phyloP scores from a whole-genome alignment of 371 early-diverging fungal species.

The Dinochytrium kinnereticum region DNA sequence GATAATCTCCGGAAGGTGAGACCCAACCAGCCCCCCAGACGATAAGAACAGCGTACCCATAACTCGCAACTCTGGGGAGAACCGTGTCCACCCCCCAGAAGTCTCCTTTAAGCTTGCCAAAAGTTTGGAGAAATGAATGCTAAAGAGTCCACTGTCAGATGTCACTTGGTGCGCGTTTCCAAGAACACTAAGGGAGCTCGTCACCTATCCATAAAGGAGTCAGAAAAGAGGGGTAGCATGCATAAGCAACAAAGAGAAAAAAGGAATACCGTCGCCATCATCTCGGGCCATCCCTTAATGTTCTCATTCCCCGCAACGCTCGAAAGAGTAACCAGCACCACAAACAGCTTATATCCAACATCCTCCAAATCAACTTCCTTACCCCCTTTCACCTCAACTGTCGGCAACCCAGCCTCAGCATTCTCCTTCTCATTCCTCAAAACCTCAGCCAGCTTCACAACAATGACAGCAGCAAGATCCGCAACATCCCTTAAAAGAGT shows the following conservation, averaged over 20 bases:
- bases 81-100: slow-evolving; percentile 41
- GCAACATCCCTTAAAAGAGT: slow-evolving; percentile 43
- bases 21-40: slow-evolving; percentile 36
- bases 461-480: slow-evolving; percentile 35
- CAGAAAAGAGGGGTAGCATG: background rate
- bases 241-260: background rate
- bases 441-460: slow-evolving; percentile 24
- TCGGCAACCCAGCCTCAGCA: too few relatives aligned
- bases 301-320: slow-evolving; percentile 41
- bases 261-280: slow-evolving; percentile 21
- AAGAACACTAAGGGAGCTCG: slow-evolving; percentile 12
- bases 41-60: slow-evolving; percentile 38
- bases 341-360: slow-evolving; percentile 38
- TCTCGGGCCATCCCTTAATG: slow-evolving; percentile 34
- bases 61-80: slow-evolving; percentile 45
- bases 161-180: slow-evolving; percentile 8
- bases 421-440: background rate
- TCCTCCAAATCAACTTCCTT: slow-evolving; percentile 5
- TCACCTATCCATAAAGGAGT: slow-evolving; percentile 27
- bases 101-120: slow-evolving; percentile 8
- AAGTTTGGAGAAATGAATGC: slow-evolving; percentile 28
- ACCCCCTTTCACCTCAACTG: too few relatives aligned
- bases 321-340: slow-evolving; percentile 35
- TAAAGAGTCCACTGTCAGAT: slow-evolving; percentile 17
- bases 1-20: slow-evolving; percentile 36